Evolutionary conservation across 2,329 filamentous ascomycete species (phyloP), one percentile per base, ranked within the genome.

Genomic region (Cryphonectria carpinicola): DNA sequence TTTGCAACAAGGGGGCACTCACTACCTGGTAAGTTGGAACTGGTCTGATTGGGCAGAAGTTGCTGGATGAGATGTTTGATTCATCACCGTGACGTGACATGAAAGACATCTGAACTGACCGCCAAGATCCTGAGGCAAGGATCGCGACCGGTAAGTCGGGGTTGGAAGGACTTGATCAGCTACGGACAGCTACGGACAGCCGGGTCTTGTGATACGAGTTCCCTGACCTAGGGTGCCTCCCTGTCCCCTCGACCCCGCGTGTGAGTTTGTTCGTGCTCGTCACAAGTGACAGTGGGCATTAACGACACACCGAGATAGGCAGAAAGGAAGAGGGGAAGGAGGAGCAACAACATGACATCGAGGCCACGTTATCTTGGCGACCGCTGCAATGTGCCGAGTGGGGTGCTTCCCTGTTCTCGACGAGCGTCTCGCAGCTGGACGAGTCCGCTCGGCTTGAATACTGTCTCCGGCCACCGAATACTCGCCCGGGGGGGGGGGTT

Each of bases 31-130:
- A 35, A 14, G 54, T 32, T 4, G 25, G 52, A 56, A 25, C 13
- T 28, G 25, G 52, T 32, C 3, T 5, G 19, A 32, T 32, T 32
- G 25, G 54, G 54, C 54, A 28, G 28, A 28, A 3, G 54, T 28
- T 32, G 54, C 14, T 32, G 54, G 54, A 32, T 32, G 54, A 58
- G 25, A 58, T 32, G 54, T 58, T 28, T 32, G 54, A 35, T 32
- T 58, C 54, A 58, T 19, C 54, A 58, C 54, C 28, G 54, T 58
- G 54, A 58, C 54, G 25, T 58, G 54, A 58, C 54, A 28, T 58
- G 54, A 1, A 1, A 58, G 25, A 58, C 28, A 28, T 32, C 54
- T 58, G 54, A 32, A 32, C 54, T 58, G 54, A 58, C 54, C 54
- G 28, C 28, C 28, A 35, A 35, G 54, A 32, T 58, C 54, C 54